Conservation (phyloP, 352 stramenopile genomes). For the Globisporangium cederbergense region DNA sequence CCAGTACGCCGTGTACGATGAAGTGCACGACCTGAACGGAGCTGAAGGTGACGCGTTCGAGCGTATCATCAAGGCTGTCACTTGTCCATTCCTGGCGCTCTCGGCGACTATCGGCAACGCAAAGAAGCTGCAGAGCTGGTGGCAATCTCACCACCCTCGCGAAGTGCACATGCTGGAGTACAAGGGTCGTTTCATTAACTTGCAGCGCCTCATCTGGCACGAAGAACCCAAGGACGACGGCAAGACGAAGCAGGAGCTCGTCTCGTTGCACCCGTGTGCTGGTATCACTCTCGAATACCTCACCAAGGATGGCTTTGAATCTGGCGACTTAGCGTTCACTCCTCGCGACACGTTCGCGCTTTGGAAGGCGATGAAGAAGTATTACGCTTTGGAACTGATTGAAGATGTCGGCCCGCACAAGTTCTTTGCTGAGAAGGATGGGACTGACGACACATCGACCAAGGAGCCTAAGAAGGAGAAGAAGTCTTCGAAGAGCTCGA, state of each 20-base stretch:
- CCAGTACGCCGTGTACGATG: constrained; percentile 98
- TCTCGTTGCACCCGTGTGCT: constrained; percentile 77
- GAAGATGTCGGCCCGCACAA: constrained; percentile 92
- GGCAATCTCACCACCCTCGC: constrained; percentile 85
- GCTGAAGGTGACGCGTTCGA: constrained; percentile 96
- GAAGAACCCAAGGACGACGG: constrained; percentile 42
- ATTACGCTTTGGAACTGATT: constrained; percentile 74
- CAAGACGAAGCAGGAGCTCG: constrained; percentile 64
- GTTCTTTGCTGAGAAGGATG: constrained; percentile 87
- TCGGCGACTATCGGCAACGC: constrained; percentile 98
- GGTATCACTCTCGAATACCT: constrained; percentile 85
- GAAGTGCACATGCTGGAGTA: constrained; percentile 94
- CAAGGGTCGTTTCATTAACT: constrained; percentile 97
- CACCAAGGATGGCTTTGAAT: constrained; percentile 76
- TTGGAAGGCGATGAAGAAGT: constrained; percentile 88
- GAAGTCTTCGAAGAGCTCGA: constrained; percentile 26
- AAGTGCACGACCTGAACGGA: constrained; percentile 98
- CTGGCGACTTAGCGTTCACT: constrained; percentile 92
- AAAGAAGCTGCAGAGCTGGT: constrained; percentile 92
- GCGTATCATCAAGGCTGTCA: constrained; percentile 93
- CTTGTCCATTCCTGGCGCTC: constrained; percentile 96
- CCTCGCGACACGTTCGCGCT: constrained; percentile 95
- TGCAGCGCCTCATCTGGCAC: constrained; percentile 95
- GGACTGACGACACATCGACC: constrained; percentile 19
- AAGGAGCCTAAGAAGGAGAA: constrained; percentile 29